Evolutionary conservation across 2,329 filamentous ascomycete genomes (phyloP), one percentile per base, ranked within the genome.

Genomic region (Penicillium sp.): DNA sequence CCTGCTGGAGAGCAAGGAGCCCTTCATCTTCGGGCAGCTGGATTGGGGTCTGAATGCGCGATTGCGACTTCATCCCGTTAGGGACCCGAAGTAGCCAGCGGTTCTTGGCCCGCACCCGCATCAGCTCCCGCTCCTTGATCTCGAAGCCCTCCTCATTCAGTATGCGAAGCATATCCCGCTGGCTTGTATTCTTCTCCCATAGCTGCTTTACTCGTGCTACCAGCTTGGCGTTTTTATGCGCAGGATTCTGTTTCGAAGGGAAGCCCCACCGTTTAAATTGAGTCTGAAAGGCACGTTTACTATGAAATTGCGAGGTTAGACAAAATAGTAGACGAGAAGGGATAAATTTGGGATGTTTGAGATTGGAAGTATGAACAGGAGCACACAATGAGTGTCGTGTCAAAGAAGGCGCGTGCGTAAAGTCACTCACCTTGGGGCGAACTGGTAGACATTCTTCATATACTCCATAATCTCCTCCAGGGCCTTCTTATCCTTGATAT

Each of bases 211-310:
- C 77, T 28, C 87, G 80, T n/a, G 77, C 77, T 34, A 87, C 80
- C 7, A 91, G 77, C 22, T 73, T 73, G 13, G 76, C 72, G 63
- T 88, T 84, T 61, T 85, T 85, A 63, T 88, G 80, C 2, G 83
- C 82, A 0, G 82, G 82, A 52, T 83, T 82, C 57, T 86, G 82
- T 65, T 88, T 88, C 51, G 77, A 80, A 15, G 87, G 86, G 58
- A 93, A 91, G 7, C 81, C 78, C 88, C 88, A 93, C 64, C 81
- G 76, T 62, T 82, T 84, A 69, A 89, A 87, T 58, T 88, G 84
- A 3, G 77, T 81, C 66, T 88, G 85, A 54, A 84, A 88, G 38
- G 84, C 83, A 52, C 86, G 82, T 72, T 87, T 88, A 66, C 86
- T 68, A 48, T n/a, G n/a, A n/a, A n/a, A n/a, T n/a, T n/a, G n/a